Percentiles rank a stretch among this genome's conserved stretches.
Evolutionary conservation across 2,329 filamentous ascomycete genomes (phyloP).

Genomic region (Colletotrichum tropicale): DNA sequence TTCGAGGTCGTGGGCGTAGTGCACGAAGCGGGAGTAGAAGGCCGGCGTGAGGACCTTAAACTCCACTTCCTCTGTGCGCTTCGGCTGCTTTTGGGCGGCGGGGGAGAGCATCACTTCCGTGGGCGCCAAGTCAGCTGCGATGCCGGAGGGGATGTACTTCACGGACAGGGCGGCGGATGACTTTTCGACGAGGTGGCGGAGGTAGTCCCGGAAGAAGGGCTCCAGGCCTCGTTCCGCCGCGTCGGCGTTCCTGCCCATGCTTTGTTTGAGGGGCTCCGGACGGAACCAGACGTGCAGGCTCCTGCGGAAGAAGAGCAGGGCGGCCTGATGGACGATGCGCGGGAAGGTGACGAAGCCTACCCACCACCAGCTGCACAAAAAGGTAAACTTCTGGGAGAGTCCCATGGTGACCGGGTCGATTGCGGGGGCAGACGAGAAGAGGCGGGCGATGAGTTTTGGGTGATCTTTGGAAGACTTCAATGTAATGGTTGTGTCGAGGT

Average conservation of each 20-base stretch:
- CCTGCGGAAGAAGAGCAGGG: constrained; percentile 57
- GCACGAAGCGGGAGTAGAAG: constrained; percentile 71
- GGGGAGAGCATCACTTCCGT: constrained; percentile 41
- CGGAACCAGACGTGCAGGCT: constrained; percentile 68
- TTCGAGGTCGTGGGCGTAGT: constrained; percentile 66
- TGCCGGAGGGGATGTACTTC: constrained; percentile 58
- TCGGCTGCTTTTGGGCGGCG: constrained; percentile 21
- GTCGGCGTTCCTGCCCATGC: constrained; percentile 58
- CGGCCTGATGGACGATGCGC: constrained; percentile 67
- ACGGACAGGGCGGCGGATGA: constrained; percentile 50
- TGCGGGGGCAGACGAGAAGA: constrained; percentile 57
- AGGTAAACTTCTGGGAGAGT: constrained; percentile 43
- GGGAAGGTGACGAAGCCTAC: constrained; percentile 70
- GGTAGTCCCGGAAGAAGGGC: constrained; percentile 49
- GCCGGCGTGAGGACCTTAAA: constrained; percentile 66
- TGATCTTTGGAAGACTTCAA: constrained; percentile 64
- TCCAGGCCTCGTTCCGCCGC: constrained; percentile 53
- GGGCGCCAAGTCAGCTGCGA: constrained; percentile 23
- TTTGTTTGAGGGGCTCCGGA: constrained; percentile 64
- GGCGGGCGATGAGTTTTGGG: constrained; percentile 64
- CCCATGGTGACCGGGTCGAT: constrained; percentile 54
- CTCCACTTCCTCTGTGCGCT: constrained; percentile 45
- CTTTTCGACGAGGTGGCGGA: constrained; percentile 53
- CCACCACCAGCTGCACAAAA: constrained; percentile 68
- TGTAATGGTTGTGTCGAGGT: constrained; percentile 64